Evolutionary conservation across 805 yeast species (phyloP).

Genomic region (Metschnikowia chrysomelidarum): DNA sequence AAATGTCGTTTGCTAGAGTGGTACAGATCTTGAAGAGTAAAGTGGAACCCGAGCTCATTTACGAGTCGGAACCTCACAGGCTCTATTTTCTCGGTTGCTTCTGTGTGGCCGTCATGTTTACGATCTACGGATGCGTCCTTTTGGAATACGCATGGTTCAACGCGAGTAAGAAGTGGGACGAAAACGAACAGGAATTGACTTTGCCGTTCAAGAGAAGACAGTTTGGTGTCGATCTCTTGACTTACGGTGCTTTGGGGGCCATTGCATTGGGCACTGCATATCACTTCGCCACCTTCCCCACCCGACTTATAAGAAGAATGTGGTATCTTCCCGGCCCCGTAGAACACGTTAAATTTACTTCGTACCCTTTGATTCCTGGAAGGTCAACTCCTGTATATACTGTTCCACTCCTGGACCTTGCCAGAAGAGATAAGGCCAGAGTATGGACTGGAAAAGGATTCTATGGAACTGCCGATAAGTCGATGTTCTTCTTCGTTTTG

Average conservation of each 20-base stretch:
- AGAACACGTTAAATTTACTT: slow-evolving; percentile 60
- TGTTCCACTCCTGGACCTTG: slow-evolving; percentile 55
- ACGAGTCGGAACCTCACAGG: slow-evolving; percentile 82
- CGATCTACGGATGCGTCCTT: slow-evolving; percentile 65
- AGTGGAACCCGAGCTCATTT: slow-evolving; percentile 66
- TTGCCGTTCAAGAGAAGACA: slow-evolving; percentile 42
- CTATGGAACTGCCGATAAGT: slow-evolving; percentile 76
- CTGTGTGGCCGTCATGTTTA: slow-evolving; percentile 64
- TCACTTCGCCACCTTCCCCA: slow-evolving; percentile 48
- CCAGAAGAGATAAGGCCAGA: slow-evolving; percentile 58
- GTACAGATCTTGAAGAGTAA: slow-evolving; percentile 53
- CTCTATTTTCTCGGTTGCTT: slow-evolving; percentile 69
- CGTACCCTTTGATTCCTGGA: slow-evolving; percentile 76
- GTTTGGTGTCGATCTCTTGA: slow-evolving; percentile 31
- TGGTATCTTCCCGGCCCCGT: slow-evolving; percentile 67
- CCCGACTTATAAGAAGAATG: slow-evolving; percentile 69
- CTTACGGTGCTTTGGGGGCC: slow-evolving; percentile 29
- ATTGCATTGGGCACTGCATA: slow-evolving; percentile 30
- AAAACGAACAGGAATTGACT: slow-evolving; percentile 48
- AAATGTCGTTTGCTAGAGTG: slow-evolving; percentile 58
- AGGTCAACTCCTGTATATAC: slow-evolving; percentile 73
- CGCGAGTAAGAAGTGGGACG: slow-evolving; percentile 50
- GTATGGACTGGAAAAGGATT: slow-evolving; percentile 88
- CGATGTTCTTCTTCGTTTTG: slow-evolving; percentile 70
- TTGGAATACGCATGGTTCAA: slow-evolving; percentile 55